Percentiles rank a stretch among this genome's conserved stretches.
Evolutionary conservation across 768 basidiomycete genomes (phyloP).

Genomic region (Roridomyces roridus): DNA sequence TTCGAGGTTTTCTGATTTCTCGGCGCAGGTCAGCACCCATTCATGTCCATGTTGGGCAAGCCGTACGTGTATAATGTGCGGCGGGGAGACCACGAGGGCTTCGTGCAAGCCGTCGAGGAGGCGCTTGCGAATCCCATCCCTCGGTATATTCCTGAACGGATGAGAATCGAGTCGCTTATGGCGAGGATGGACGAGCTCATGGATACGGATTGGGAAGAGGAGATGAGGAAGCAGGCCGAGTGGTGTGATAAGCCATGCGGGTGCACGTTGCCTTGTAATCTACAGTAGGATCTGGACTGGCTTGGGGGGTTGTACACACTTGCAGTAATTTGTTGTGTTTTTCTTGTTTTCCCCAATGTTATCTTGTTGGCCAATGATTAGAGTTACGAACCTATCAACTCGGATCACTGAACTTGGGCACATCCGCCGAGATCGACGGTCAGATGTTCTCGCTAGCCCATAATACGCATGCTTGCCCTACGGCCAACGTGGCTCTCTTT

Average conservation of each 20-base stretch:
- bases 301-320: no score
- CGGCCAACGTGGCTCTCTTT: no score
- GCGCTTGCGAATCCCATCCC: conserved; percentile 2
- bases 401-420: no score
- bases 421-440: no score
- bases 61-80: conserved; percentile 12
- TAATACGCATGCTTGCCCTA: no score
- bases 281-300: no score
- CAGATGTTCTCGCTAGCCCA: no score
- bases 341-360: no score
- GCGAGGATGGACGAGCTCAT: conserved; percentile 1
- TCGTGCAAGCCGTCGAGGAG: not conserved
- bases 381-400: no score
- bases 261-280: not conserved
- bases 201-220: conserved; percentile 3
- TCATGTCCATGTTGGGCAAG: not conserved
- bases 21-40: conserved; percentile 2
- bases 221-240: not conserved
- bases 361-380: no score
- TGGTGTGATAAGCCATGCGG: conserved; percentile 10
- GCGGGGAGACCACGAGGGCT: not conserved
- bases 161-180: not conserved
- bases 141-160: conserved; percentile 3
- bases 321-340: no score
- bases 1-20: not conserved